Percentiles rank a stretch among this genome's conserved stretches.
Evolutionary conservation across 768 basidiomycete species (phyloP).

Genomic region (Auricularia sp.): DNA sequence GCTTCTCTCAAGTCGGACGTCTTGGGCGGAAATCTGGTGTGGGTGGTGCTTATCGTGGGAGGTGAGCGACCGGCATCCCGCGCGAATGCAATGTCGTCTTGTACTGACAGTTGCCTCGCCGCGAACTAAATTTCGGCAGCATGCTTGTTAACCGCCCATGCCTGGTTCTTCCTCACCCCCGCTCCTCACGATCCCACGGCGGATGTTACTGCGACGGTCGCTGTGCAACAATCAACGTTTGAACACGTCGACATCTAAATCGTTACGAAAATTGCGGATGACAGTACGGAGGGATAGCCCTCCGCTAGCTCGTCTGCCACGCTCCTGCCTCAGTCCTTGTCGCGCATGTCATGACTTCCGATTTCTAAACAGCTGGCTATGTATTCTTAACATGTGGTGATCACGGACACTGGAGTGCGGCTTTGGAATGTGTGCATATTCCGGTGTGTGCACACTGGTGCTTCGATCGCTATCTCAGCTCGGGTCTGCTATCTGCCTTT

Average conservation of each 20-base stretch:
- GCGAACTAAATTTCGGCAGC: not conserved
- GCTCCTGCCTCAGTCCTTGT: too few species aligned
- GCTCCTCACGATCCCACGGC: not conserved
- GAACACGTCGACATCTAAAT: not conserved
- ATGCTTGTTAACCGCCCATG: not conserved
- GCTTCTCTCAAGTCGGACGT: slow-evolving; percentile 10
- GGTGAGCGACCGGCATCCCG: slow-evolving; percentile 2
- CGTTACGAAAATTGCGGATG: not conserved
- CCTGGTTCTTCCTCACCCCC: not conserved
- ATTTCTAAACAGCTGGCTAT: too few species aligned
- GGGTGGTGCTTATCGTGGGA: slow-evolving; percentile 9
- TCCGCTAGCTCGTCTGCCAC: too few species aligned
- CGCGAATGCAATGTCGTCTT: too few species aligned
- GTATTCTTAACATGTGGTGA: too few species aligned
- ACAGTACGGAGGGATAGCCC: too few species aligned
- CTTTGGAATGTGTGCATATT: too few species aligned
- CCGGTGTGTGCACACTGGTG: too few species aligned
- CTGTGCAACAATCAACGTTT: not conserved
- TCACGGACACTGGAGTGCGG: too few species aligned
- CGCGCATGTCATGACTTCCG: too few species aligned
- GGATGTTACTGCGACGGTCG: not conserved
- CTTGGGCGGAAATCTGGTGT: slow-evolving; percentile 11
- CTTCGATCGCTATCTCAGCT: too few species aligned
- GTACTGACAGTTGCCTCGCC: not conserved
- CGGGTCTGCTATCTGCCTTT: too few species aligned